Conservation (phyloP, 306 rosid species). For the Trichosanthes cucumerina region DNA sequence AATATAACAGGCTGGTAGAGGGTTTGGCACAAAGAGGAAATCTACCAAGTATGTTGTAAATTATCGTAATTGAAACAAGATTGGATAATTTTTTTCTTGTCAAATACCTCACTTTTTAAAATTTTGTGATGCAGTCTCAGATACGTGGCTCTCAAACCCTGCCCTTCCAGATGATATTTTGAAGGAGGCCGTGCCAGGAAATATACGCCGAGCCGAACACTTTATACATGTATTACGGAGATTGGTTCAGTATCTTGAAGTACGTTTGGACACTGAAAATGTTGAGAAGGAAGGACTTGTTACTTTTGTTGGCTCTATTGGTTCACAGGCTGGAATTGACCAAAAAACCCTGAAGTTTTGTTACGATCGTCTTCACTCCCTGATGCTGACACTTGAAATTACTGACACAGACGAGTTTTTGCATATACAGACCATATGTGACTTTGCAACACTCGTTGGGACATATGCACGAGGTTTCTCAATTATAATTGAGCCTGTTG, state of each 20-base stretch:
- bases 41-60: conserved; percentile 42
- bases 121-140: conserved; percentile 44
- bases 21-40: conserved; percentile 95
- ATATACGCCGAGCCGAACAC: conserved; percentile 86
- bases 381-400: conserved; percentile 86
- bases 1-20: conserved; percentile 80
- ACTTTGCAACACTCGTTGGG: conserved; percentile 95
- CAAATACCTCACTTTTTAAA: conserved; percentile 1
- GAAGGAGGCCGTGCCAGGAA: conserved; percentile 98
- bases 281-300: conserved; percentile 83
- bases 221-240: conserved; percentile 73
- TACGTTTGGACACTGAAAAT: conserved; percentile 80
- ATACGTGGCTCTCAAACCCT: conserved; percentile 86
- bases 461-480: conserved; percentile 91
- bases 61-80: conserved; percentile 5
- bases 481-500: conserved; percentile 82
- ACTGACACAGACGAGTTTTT: conserved; percentile 90
- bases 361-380: conserved; percentile 89
- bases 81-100: background rate
- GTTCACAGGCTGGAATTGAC: conserved; percentile 83
- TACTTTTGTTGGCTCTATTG: conserved; percentile 51
- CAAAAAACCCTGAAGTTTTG: conserved; percentile 85
- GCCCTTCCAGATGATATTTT: conserved; percentile 89
- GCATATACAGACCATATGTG: conserved; percentile 84
- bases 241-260: conserved; percentile 85